Percentiles rank a stretch among this genome's conserved stretches.
Evolutionary conservation across 1,284 basidiomycete species (phyloP).

Genomic region (Irpex sp.): DNA sequence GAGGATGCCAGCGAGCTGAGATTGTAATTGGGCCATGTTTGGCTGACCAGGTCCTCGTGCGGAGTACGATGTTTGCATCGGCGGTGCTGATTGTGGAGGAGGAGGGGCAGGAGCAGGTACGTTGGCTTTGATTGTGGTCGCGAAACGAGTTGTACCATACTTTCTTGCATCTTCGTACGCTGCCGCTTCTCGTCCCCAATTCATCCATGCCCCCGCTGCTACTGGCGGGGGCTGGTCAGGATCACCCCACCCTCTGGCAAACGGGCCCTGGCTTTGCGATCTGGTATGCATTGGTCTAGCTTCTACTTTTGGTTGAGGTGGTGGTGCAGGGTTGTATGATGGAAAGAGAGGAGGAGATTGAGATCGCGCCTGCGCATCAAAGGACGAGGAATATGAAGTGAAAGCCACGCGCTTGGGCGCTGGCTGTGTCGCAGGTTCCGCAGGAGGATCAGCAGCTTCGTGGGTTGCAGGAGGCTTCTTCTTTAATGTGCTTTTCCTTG

Average conservation of each 20-base stretch:
- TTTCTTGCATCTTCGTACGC: slow-evolving; percentile 1
- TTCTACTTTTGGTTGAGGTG: not conserved
- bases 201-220: slow-evolving; percentile 2
- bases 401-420: slow-evolving; percentile 10
- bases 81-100: not conserved
- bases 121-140: slow-evolving; percentile 7
- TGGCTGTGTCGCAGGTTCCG: not conserved
- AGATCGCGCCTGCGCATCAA: not conserved
- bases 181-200: slow-evolving; percentile 5
- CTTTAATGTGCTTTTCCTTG: slow-evolving; percentile 8
- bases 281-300: not conserved
- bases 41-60: not conserved
- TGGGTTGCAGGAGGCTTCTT: not conserved
- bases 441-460: not conserved
- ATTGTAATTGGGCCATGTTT: not conserved
- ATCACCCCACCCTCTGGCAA: slow-evolving; percentile 1
- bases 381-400: not conserved
- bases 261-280: not conserved
- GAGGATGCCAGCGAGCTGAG: not conserved
- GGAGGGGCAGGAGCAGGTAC: slow-evolving; percentile 4
- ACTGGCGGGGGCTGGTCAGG: not conserved
- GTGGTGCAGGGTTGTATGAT: not conserved
- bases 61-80: not conserved
- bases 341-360: not conserved
- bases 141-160: slow-evolving; percentile 7